Evolutionary conservation across 2,329 filamentous ascomycete species (phyloP), one percentile per base, ranked within the genome.

Genomic region (Aspergillus fructus): DNA sequence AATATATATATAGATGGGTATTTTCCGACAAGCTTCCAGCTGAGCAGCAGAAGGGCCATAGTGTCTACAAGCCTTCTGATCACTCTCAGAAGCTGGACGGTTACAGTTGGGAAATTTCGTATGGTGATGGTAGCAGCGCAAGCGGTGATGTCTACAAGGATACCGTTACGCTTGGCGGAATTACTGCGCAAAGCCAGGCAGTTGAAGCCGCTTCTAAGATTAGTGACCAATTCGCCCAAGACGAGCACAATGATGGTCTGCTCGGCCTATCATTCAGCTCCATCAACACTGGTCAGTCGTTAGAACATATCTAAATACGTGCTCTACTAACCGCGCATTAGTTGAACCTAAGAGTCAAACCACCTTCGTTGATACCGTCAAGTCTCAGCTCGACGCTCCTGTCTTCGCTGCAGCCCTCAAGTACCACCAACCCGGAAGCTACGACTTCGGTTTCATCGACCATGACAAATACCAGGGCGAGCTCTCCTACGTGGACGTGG

Each of bases 71-170:
- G 42, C 83, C 83, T 4, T 78, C 80, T 24, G 70, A 56, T 6
- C 79, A 77, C 2, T 75, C 75, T 47, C 79, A 78, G 61, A 70
- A 77, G 45, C 64, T 85, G 49, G 60, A 59, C 2, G 83, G 82
- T 21, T 75, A 78, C 61, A 79, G 72, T 23, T 90, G 86, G 86
- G 71, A 72, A 6, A 86, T 89, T 66, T 74, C 68, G 15, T 90
- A 90, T 64, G 87, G 85, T 23, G 88, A 90, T 63, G 84, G 85
- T 13, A 85, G 83, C 45, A 79, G 79, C 40, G 88, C 88, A 17
- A 78, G 73, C 46, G 88, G 88, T 42, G 80, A 81, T 49, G 87
- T 90, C 54, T 89, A 87, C 72, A 80, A 78, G 30, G 88, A 90
- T 70, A 83, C 78, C 48, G 87, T 90, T 42, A 76, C 76, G 21